phyloP scores from a whole-genome alignment of 2,329 filamentous ascomycete genomes.

The Neophaeococcomyces aloes region DNA sequence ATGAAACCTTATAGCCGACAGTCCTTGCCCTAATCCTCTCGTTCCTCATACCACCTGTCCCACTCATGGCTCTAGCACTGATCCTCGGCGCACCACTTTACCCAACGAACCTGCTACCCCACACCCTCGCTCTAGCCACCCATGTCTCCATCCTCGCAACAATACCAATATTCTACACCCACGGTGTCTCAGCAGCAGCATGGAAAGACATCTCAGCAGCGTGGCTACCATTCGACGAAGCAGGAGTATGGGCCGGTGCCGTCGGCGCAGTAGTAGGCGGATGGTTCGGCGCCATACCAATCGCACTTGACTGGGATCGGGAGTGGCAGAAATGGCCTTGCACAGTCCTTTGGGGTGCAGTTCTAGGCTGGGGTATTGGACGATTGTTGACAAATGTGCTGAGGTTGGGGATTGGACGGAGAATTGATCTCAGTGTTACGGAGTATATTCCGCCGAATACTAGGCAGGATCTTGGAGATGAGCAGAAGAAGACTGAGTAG shows the following conservation, averaged over 20 bases:
- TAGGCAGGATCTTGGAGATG: not conserved
- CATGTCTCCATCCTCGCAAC: conserved; percentile 71
- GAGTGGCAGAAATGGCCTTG: conserved; percentile 98
- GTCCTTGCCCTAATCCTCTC: conserved; percentile 52
- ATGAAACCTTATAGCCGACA: conserved; percentile 13
- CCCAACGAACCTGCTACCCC: conserved; percentile 59
- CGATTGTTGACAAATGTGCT: conserved; percentile 13
- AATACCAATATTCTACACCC: conserved; percentile 73
- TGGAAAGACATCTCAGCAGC: conserved; percentile 63
- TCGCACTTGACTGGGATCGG: conserved; percentile 96
- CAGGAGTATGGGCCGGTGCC: conserved; percentile 61
- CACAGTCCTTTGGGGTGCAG: conserved; percentile 75
- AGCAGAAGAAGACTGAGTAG: not conserved
- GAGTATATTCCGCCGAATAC: conserved; percentile 7
- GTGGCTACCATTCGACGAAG: conserved; percentile 64
- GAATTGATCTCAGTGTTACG: conserved; percentile 21
- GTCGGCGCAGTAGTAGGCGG: conserved; percentile 71
- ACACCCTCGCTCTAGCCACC: conserved; percentile 69
- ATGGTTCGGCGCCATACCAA: conserved; percentile 89
- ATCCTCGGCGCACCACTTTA: conserved; percentile 75
- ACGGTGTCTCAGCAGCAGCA: conserved; percentile 60
- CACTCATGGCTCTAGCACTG: conserved; percentile 50
- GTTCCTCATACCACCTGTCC: conserved; percentile 43
- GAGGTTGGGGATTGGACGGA: conserved; percentile 15
- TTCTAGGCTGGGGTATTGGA: conserved; percentile 65